Evolutionary conservation across 768 basidiomycete genomes (phyloP).

Genomic region (Tulasnella sp.): DNA sequence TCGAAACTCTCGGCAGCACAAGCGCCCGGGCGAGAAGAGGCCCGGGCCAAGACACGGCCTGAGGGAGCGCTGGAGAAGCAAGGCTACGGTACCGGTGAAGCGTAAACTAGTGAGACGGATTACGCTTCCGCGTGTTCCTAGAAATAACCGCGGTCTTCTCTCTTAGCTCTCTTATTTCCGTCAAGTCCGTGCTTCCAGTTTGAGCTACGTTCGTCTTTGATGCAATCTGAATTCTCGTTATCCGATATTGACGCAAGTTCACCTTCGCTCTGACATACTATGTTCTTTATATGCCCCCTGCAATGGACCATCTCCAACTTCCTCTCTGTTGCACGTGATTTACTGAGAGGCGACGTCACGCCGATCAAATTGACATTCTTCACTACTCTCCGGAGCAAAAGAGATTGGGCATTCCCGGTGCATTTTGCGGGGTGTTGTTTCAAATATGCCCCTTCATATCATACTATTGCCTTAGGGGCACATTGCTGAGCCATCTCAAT

Average conservation of each 20-base stretch:
- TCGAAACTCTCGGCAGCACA: not conserved
- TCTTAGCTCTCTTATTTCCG: not conserved
- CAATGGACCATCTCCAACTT: not conserved
- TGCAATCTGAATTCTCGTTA: not conserved
- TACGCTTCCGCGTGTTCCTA: not conserved
- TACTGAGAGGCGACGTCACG: too few relatives aligned
- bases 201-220: not conserved
- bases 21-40: not conserved
- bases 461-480: too few relatives aligned
- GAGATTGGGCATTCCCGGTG: too few relatives aligned
- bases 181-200: not conserved
- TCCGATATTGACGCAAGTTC: not conserved
- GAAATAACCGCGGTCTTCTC: not conserved
- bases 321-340: too few relatives aligned
- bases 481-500: too few relatives aligned
- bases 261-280: not conserved
- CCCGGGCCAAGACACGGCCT: not conserved
- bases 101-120: not conserved
- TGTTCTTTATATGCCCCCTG: not conserved
- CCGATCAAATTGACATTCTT: too few relatives aligned
- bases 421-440: too few relatives aligned
- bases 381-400: too few relatives aligned
- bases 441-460: too few relatives aligned
- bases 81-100: constrained; percentile 5
- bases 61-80: constrained; percentile 4